phyloP scores from a whole-genome alignment of 176 grass and related monocot genomes.

The Paspalum vaginatum region DNA sequence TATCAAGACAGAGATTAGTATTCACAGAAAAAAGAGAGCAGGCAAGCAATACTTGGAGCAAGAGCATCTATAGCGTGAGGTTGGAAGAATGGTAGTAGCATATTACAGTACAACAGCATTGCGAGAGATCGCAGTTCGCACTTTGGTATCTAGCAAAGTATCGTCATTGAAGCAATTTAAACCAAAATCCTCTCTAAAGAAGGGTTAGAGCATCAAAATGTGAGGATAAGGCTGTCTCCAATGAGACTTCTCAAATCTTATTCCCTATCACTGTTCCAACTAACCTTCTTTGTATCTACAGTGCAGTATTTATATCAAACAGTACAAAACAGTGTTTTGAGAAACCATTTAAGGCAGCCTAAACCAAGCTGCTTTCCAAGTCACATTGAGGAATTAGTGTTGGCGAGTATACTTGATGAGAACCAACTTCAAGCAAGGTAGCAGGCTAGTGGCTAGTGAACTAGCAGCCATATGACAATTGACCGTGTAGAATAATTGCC shows the following conservation, averaged over 20 bases:
- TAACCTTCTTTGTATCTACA: no score
- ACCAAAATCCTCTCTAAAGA: conserved; percentile 14
- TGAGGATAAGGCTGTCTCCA: no score
- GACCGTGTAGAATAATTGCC: conserved; percentile 48
- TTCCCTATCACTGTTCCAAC: no score
- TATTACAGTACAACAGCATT: conserved; percentile 15
- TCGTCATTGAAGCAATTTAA: not conserved
- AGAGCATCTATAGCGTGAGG: not conserved
- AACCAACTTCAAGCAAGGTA: conserved; percentile 28
- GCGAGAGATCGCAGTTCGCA: not conserved
- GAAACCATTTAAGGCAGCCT: no score
- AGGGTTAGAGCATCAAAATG: not conserved
- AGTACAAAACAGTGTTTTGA: no score
- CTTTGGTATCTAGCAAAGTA: conserved; percentile 26
- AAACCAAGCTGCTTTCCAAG: conserved; percentile 11
- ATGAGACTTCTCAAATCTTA: no score
- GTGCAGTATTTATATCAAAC: no score
- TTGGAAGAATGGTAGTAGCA: not conserved
- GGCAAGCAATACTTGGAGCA: not conserved
- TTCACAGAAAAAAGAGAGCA: not conserved
- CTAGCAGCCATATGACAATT: conserved; percentile 47
- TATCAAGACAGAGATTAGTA: not conserved
- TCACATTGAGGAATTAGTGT: conserved; percentile 30
- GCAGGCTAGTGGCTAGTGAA: conserved; percentile 35
- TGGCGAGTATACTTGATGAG: conserved; percentile 23